Percentiles rank a stretch among this genome's conserved stretches.
Conservation (phyloP, 2,329 filamentous ascomycete genomes). For the Pyrenophora seminiperda region DNA sequence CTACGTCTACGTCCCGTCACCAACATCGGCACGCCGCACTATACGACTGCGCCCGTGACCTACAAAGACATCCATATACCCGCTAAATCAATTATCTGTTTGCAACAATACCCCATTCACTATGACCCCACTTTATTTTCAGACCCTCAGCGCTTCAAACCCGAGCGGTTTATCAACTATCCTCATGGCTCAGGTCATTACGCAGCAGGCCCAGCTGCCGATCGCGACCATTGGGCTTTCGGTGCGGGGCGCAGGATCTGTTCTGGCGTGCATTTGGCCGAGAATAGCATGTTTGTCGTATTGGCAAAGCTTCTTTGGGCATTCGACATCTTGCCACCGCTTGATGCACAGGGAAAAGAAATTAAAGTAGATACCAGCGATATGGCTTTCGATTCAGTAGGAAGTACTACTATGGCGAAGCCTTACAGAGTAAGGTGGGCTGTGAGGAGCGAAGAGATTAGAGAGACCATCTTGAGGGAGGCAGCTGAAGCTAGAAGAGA, state of each 20-base stretch:
- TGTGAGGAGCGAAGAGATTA: slow-evolving; percentile 29
- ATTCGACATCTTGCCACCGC: slow-evolving; percentile 52
- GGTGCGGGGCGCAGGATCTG: slow-evolving; percentile 54
- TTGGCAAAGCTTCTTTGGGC: slow-evolving; percentile 55
- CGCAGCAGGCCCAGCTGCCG: slow-evolving; percentile 40
- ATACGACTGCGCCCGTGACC: slow-evolving; percentile 43
- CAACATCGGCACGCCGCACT: slow-evolving; percentile 45
- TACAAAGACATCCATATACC: slow-evolving; percentile 53
- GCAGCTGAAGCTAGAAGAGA: slow-evolving; percentile 34
- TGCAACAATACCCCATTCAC: slow-evolving; percentile 40
- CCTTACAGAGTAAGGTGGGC: slow-evolving; percentile 35
- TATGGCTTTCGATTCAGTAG: slow-evolving; percentile 38
- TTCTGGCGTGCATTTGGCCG: slow-evolving; percentile 51
- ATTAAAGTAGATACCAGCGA: slow-evolving; percentile 45
- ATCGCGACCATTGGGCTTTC: slow-evolving; percentile 46
- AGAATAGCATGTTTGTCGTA: slow-evolving; percentile 50
- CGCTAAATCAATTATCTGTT: slow-evolving; percentile 45
- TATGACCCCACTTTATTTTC: slow-evolving; percentile 47
- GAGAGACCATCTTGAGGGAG: slow-evolving; percentile 31
- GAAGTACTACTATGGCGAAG: slow-evolving; percentile 42
- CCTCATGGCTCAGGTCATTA: slow-evolving; percentile 38
- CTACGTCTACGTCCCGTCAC: slow-evolving; percentile 49
- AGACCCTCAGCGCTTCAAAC: slow-evolving; percentile 50
- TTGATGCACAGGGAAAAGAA: slow-evolving; percentile 45
- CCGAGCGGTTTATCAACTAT: slow-evolving; percentile 51